phyloP scores from a whole-genome alignment of 768 basidiomycete genomes.

The Strobilomyces dryophilus region DNA sequence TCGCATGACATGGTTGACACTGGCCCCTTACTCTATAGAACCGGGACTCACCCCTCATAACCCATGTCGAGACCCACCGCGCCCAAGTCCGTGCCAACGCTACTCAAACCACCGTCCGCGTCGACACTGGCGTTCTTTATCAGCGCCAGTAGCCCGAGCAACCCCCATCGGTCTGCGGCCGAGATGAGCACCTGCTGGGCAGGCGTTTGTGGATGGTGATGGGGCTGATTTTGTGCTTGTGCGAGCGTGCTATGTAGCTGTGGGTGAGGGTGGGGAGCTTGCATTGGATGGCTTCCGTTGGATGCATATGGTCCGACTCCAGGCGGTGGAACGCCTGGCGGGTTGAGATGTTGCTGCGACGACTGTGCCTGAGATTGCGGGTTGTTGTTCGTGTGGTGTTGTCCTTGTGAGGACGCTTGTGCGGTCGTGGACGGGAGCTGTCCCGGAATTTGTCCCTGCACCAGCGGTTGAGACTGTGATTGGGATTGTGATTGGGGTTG shows the following conservation, averaged over 20 bases:
- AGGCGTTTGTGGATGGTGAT: slow-evolving; percentile 75
- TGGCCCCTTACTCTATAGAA: slow-evolving; percentile 16
- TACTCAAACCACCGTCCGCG: slow-evolving; percentile 74
- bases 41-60: slow-evolving; percentile 64
- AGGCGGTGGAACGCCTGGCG: slow-evolving; percentile 44
- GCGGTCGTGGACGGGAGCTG: slow-evolving; percentile 17
- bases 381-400: slow-evolving; percentile 34
- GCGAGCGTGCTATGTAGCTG: slow-evolving; percentile 30
- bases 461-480: slow-evolving; percentile 20
- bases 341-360: slow-evolving; percentile 48
- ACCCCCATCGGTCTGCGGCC: slow-evolving; percentile 94
- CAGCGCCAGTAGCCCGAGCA: slow-evolving; percentile 79
- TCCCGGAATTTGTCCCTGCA: slow-evolving; percentile 19
- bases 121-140: slow-evolving; percentile 78
- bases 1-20: slow-evolving; percentile 22
- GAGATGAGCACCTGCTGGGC: slow-evolving; percentile 90
- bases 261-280: slow-evolving; percentile 31
- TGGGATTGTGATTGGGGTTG: slow-evolving; percentile 25
- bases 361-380: slow-evolving; percentile 28
- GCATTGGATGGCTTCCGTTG: slow-evolving; percentile 35
- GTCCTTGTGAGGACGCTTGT: slow-evolving; percentile 29
- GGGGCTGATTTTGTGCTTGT: slow-evolving; percentile 31
- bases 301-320: slow-evolving; percentile 32
- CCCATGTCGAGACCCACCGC: slow-evolving; percentile 91
- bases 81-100: slow-evolving; percentile 87